Evolutionary conservation across 768 basidiomycete genomes (phyloP), one percentile per base, ranked within the genome.

Genomic region (Lyophyllum semitale): DNA sequence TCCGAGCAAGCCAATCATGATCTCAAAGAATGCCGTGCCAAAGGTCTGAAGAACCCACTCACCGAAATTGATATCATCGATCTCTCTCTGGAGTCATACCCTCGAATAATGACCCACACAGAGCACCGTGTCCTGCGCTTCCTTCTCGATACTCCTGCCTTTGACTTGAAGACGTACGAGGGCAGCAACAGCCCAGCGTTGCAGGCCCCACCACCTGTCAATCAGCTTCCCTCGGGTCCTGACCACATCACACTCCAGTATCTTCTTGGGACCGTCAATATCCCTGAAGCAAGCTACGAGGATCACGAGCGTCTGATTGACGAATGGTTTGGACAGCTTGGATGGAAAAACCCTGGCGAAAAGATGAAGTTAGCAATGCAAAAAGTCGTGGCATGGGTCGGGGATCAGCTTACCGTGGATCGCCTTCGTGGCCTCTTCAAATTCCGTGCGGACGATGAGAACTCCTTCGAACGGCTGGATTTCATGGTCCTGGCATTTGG

Each of bases 321-420:
- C 25, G 66, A 74, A 57, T 74, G 67, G 66, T 58, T 72, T 15
- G 43, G 26, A 1, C 74, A 76, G 56, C 58, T 74, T 20, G 55
- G 60, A 0, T 44, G 59, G 20, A 44, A 63, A 32, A 57, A 48
- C 9, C 33, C 52, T 2, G 64, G 64, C 0, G 59, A 72, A 29
- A 53, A 56, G 44, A 62, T 63, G 56, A 54, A 61, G 22, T n/a
- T 67, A 27, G 60, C 49, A 6, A 29, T 63, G 1, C 49, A 72
- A 12, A 42, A 55, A 7, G 25, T 77, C 1, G 53, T 79, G 9
- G 57, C 63, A 0, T 75, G 72, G 67, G 43, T 68, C 18, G 71
- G 73, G 7, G 72, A 76, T 59, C 70, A 76, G 54, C 66, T 81
- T 15, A 81, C 74, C 0, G 63, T 70, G 0, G 71, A 69, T 78